Conservation (phyloP, 2,329 filamentous ascomycete genomes). For the Monascus ruber region DNA sequence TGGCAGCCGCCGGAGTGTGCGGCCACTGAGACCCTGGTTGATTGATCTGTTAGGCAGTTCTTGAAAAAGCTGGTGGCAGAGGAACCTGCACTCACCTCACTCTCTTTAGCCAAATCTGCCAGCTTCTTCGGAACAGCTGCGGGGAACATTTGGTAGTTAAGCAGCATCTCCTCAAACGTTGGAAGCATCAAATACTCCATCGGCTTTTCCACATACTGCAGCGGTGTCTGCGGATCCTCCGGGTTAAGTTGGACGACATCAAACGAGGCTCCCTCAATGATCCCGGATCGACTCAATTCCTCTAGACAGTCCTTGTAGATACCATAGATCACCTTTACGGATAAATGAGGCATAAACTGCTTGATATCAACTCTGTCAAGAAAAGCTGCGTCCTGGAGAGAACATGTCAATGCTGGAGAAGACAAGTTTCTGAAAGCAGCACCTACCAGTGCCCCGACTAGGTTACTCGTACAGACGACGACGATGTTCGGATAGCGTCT, state of each 20-base stretch:
- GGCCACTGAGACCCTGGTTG: conserved; percentile 28
- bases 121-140: conserved; percentile 17
- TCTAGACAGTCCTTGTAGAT: conserved; percentile 39
- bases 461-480: conserved; percentile 41
- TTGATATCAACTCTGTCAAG: conserved; percentile 40
- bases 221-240: conserved; percentile 11
- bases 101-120: conserved; percentile 15
- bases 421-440: neutral
- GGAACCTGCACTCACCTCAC: conserved; percentile 12
- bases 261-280: conserved; percentile 21
- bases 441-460: conserved; percentile 31
- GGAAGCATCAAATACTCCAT: conserved; percentile 13
- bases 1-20: conserved; percentile 31
- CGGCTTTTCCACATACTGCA: conserved; percentile 18
- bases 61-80: neutral
- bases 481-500: conserved; percentile 34
- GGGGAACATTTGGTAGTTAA: conserved; percentile 18
- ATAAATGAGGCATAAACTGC: conserved; percentile 32
- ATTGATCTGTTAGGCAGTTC: conserved; percentile 2
- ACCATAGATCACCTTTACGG: conserved; percentile 32
- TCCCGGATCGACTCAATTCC: conserved; percentile 28
- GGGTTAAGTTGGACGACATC: conserved; percentile 13
- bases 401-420: conserved; percentile 1
- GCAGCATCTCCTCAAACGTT: conserved; percentile 16
- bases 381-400: conserved; percentile 33